phyloP scores from a whole-genome alignment of 805 yeast genomes.

The Candida sonorensis region DNA sequence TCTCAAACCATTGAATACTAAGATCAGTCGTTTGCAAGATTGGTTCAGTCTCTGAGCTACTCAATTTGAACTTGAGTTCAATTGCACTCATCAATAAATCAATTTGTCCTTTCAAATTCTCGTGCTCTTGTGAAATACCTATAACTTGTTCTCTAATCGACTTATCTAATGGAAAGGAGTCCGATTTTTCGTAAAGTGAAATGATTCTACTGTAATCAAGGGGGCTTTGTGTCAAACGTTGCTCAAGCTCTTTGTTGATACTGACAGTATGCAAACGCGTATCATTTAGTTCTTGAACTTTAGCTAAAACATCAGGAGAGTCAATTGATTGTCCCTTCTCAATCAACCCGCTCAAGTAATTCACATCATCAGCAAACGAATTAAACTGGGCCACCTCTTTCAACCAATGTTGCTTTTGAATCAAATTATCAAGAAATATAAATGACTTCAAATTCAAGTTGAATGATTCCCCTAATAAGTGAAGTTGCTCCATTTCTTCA shows the following conservation, averaged over 20 bases:
- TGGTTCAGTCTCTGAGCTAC: constrained; percentile 10
- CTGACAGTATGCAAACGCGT: constrained; percentile 8
- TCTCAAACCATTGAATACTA: constrained; percentile 4
- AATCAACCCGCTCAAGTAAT: constrained; percentile 11
- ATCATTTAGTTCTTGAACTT: constrained; percentile 6
- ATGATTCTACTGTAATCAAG: constrained; percentile 7
- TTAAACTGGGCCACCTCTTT: constrained; percentile 18
- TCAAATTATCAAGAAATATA: constrained; percentile 32
- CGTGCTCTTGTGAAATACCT: constrained; percentile 67
- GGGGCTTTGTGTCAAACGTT: background rate
- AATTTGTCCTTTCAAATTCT: constrained; percentile 43
- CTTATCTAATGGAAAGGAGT: constrained; percentile 10
- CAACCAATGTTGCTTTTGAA: constrained; percentile 34
- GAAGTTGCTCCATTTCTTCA: constrained; percentile 45
- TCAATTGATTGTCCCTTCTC: constrained; percentile 18
- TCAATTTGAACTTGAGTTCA: constrained; percentile 1
- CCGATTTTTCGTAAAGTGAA: constrained; percentile 6
- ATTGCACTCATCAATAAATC: constrained; percentile 7
- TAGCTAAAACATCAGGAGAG: constrained; percentile 10
- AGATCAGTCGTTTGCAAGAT: constrained; percentile 11
- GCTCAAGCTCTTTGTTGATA: constrained; percentile 9
- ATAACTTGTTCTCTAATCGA: constrained; percentile 41
- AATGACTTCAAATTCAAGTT: constrained; percentile 49
- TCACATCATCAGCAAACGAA: constrained; percentile 19
- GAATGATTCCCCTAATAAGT: constrained; percentile 52